phyloP scores from a whole-genome alignment of 1,284 basidiomycete species.

The Polyporus tsugae region DNA sequence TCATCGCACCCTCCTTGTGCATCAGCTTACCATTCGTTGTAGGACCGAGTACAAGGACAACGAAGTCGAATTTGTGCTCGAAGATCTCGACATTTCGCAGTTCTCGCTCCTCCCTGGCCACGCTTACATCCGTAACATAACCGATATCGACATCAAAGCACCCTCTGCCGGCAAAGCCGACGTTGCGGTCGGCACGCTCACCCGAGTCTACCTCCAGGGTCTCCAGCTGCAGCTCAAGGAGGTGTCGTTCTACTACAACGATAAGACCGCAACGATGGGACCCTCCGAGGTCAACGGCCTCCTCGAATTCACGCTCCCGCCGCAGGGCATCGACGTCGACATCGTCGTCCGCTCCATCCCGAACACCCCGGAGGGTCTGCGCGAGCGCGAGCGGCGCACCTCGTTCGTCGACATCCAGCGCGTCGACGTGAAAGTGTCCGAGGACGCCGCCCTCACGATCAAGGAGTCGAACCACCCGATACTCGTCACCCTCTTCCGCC shows the following conservation, averaged over 20 bases:
- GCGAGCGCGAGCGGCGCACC: conserved; percentile 51
- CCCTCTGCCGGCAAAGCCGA: conserved; percentile 46
- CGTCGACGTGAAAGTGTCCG: conserved; percentile 57
- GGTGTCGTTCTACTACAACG: conserved; percentile 75
- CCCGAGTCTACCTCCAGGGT: conserved; percentile 68
- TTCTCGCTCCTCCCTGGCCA: conserved; percentile 73
- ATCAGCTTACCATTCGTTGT: not conserved
- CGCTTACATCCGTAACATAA: conserved; percentile 75
- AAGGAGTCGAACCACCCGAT: conserved; percentile 69
- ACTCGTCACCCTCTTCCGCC: conserved; percentile 65
- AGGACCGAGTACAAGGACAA: conserved; percentile 74
- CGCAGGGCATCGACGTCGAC: conserved; percentile 71
- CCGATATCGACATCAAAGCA: conserved; percentile 71
- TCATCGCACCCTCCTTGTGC: not conserved
- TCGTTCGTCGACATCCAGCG: conserved; percentile 67
- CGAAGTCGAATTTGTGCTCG: conserved; percentile 74
- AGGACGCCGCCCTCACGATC: conserved; percentile 60
- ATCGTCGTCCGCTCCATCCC: conserved; percentile 70
- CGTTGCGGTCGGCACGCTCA: conserved; percentile 65
- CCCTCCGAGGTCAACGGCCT: conserved; percentile 67
- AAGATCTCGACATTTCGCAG: conserved; percentile 72
- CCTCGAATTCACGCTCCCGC: conserved; percentile 65
- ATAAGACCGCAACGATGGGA: conserved; percentile 59
- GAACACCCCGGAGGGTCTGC: conserved; percentile 48
- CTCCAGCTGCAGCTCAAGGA: conserved; percentile 67